Evolutionary conservation across 331 rosid species (phyloP).

Genomic region (Erythrophleum ivorense): DNA sequence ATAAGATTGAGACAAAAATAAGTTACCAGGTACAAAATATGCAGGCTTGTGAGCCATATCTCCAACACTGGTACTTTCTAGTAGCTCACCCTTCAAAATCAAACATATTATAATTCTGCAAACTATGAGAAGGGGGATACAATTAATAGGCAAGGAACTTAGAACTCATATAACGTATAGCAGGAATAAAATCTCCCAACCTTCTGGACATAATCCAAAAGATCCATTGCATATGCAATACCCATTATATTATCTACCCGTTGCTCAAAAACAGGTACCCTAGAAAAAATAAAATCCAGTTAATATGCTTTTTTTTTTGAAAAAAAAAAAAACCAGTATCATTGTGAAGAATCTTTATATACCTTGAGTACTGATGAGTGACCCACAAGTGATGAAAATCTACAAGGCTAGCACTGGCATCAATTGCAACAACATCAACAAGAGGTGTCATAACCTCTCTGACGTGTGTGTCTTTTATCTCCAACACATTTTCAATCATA

Average conservation of each 20-base stretch:
- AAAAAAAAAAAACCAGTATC: background rate
- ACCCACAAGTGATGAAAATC: conserved; percentile 91
- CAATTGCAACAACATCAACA: conserved; percentile 95
- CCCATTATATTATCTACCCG: conserved; percentile 96
- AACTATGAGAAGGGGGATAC: conserved; percentile 52
- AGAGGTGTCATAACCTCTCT: conserved; percentile 99
- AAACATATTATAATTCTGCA: conserved; percentile 66
- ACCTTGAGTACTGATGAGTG: conserved; percentile 98
- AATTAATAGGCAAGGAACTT: conserved; percentile 49
- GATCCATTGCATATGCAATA: conserved; percentile 97
- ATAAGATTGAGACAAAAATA: conserved; percentile 33
- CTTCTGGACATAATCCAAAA: conserved; percentile 87
- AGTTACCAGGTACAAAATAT: conserved; percentile 95
- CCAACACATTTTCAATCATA: conserved; percentile 97
- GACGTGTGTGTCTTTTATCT: conserved; percentile 93
- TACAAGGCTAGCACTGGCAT: conserved; percentile 77
- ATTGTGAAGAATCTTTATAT: conserved; percentile 31
- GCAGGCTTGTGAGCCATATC: conserved; percentile 99
- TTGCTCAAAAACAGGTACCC: conserved; percentile 99
- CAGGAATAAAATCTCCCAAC: conserved; percentile 51
- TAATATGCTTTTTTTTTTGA: background rate
- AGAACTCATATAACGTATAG: conserved; percentile 28
- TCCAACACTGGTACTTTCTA: conserved; percentile 82
- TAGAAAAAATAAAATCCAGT: conserved; percentile 43
- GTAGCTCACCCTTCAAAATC: conserved; percentile 90